Conservation (phyloP, 257 asterid genomes). For the Lycium ferocissimum region DNA sequence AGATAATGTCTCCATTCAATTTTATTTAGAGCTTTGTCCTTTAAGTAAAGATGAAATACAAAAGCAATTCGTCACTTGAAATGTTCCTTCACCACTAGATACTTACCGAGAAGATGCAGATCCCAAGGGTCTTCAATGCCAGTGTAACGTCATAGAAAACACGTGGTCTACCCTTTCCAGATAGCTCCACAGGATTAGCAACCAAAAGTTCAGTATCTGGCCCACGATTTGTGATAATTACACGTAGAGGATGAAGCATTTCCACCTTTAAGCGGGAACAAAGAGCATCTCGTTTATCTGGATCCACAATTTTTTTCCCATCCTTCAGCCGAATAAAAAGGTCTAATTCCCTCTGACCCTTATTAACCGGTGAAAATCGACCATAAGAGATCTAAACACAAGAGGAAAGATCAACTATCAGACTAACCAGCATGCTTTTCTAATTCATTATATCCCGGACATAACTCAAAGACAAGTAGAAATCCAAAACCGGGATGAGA, state of each 20-base stretch:
- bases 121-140: slow-evolving; percentile 69
- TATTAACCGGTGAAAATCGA: slow-evolving; percentile 63
- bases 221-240: slow-evolving; percentile 69
- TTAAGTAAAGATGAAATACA: neutral
- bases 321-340: slow-evolving; percentile 68
- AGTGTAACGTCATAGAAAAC: slow-evolving; percentile 82
- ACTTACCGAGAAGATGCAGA: slow-evolving; percentile 81
- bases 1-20: neutral
- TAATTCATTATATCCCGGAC: neutral
- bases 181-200: slow-evolving; percentile 86
- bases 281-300: slow-evolving; percentile 70
- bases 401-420: slow-evolving; percentile 9
- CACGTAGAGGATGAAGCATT: slow-evolving; percentile 87
- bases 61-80: neutral
- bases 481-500: neutral
- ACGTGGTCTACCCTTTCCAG: slow-evolving; percentile 87
- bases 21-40: neutral
- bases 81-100: neutral
- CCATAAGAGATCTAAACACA: slow-evolving; percentile 70
- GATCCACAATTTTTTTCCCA: slow-evolving; percentile 82
- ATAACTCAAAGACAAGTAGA: neutral
- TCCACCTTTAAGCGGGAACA: slow-evolving; percentile 70
- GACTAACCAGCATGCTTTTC: neutral
- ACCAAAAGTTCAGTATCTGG: slow-evolving; percentile 87
- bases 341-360: slow-evolving; percentile 75